Conservation (phyloP, 352 stramenopile species). For the Elongisporangium prolatum region DNA sequence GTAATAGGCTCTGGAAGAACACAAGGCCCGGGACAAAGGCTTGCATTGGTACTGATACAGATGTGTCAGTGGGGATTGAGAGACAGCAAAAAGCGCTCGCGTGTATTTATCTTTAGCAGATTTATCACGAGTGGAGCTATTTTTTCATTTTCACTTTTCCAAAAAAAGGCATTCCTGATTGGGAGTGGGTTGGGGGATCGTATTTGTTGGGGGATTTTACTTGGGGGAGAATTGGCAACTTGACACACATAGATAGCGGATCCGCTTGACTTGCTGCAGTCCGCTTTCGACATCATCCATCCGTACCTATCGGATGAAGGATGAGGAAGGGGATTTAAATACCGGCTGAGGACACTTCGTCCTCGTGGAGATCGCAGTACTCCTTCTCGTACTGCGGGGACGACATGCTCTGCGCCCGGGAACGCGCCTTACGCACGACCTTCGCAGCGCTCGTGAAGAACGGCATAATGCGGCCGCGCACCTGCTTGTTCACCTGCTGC, state of each 20-base stretch:
- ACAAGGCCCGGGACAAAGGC: slow-evolving; percentile 33
- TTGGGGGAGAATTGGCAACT: background rate
- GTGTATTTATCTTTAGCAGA: background rate
- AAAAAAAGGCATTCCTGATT: background rate
- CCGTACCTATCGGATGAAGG: background rate
- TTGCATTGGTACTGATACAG: slow-evolving; percentile 13
- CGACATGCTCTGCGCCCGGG: slow-evolving; percentile 27
- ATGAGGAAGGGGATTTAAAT: slow-evolving; percentile 24
- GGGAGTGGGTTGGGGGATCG: background rate
- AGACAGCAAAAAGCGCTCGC: background rate
- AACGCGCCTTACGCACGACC: slow-evolving; percentile 22
- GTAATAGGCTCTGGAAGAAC: slow-evolving; percentile 21
- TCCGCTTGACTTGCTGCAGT: background rate
- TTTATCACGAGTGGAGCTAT: background rate
- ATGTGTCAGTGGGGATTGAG: background rate
- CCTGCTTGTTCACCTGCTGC: slow-evolving; percentile 42
- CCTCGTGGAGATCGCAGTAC: slow-evolving; percentile 11
- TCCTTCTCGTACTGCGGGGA: slow-evolving; percentile 20
- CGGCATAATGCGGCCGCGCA: slow-evolving; percentile 40
- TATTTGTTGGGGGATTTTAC: background rate
- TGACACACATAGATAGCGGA: background rate
- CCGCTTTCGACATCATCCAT: background rate
- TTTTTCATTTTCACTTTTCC: background rate
- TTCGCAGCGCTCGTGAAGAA: slow-evolving; percentile 9
- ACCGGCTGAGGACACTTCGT: slow-evolving; percentile 44